Base-by-base conservation (phyloP, 495 filamentous ascomycete species). In the Bacidia rubella region DNA sequence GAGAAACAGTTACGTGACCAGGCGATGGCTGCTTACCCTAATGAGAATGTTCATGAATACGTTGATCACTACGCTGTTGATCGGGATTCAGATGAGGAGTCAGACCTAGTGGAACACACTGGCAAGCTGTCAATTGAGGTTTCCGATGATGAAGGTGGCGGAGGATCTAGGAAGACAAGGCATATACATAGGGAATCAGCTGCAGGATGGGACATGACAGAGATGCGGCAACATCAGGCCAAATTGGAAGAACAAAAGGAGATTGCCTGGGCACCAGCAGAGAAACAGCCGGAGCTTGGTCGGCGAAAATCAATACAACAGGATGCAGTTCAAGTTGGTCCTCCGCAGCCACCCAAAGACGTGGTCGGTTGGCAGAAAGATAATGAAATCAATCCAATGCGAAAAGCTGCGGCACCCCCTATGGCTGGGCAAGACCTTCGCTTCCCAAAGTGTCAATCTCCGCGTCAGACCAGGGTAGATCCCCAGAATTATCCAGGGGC, bases 341-440 rank as follows among this genome's bases (percentile, higher is more conserved):
- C 47, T 1, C 25, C 32, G 23, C 47, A 29, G 38, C 56, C 52
- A 19, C 41, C 62, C 22, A 54, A 64, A 61, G 55, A 68, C 57
- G 60, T 68, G 15, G 62, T 64, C 12, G 65, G 68, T 55, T 69
- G 63, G 44, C 68, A 67, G 54, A 72, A 63, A 62, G 68, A 74
- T 63, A 59, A 62, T 53, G 59, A 74, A 63, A 60, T 73, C 39
- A 64, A 65, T 47, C 65, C 62, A 53, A 77, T 73, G 74, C 80
- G 66, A 11, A 68, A 68, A 41, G 70, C 69, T 11, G 72, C 73
- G 4, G 78, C 71, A 54, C 89, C 90, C 17, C 90, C 89, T 2
- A 90, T 95, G 87, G 77, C 93, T 5, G 90, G 90, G 40, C 56
- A 66, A 22, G 83, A 90, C 51, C 72, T 95, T 48, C 68, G 72